Conservation (phyloP, 805 yeast genomes). For the Yarrowia alimentaria region DNA sequence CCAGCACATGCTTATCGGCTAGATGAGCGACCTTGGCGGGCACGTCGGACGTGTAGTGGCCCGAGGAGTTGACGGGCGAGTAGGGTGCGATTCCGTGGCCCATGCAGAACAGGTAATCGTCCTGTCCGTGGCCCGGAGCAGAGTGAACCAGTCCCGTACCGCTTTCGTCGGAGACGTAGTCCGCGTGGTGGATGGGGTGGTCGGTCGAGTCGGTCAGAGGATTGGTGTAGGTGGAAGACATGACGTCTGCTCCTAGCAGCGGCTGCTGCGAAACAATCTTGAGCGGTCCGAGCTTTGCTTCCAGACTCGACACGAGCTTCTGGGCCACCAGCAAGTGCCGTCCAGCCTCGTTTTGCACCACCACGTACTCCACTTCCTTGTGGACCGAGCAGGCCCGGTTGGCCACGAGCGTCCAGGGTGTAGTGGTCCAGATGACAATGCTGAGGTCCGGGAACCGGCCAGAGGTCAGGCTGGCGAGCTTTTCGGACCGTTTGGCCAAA, state of each 20-base stretch:
- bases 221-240: slow-evolving; percentile 51
- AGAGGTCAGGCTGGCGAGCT: neutral
- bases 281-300: slow-evolving; percentile 31
- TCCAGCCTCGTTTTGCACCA: slow-evolving; percentile 46
- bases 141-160: slow-evolving; percentile 97
- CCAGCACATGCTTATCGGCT: slow-evolving; percentile 61
- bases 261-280: slow-evolving; percentile 37
- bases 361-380: slow-evolving; percentile 55
- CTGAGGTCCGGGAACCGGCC: slow-evolving; percentile 25
- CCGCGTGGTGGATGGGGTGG: slow-evolving; percentile 71
- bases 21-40: slow-evolving; percentile 44
- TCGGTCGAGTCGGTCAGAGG: slow-evolving; percentile 45
- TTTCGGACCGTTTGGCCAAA: neutral
- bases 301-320: slow-evolving; percentile 46
- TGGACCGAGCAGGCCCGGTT: slow-evolving; percentile 80
- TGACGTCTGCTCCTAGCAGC: slow-evolving; percentile 45
- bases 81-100: slow-evolving; percentile 54
- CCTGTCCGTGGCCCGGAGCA: slow-evolving; percentile 98
- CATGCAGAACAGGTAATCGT: slow-evolving; percentile 76
- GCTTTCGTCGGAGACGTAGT: slow-evolving; percentile 72
- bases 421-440: slow-evolving; percentile 84
- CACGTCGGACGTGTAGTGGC: slow-evolving; percentile 58
- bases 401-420: slow-evolving; percentile 95
- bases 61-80: slow-evolving; percentile 78
- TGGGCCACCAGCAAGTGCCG: slow-evolving; percentile 54